These are phyloP conservation scores for Chalciporus chontae DNA, from an alignment of 768 basidiomycete species.

Conservation along the genomic window DNA sequence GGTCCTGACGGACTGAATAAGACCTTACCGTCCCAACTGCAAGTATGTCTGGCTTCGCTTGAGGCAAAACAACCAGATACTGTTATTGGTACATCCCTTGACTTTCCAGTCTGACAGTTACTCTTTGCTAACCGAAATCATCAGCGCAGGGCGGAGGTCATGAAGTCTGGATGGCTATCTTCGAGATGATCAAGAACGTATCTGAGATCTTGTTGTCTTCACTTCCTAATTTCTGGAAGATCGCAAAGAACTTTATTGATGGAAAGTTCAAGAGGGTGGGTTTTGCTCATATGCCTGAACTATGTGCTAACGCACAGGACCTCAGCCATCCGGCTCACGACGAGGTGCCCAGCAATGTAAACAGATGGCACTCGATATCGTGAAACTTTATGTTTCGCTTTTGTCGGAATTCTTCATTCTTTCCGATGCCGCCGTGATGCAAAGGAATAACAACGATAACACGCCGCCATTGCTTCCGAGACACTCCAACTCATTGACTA, in stretches of 20 bases:
- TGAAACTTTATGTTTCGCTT: conserved; percentile 80
- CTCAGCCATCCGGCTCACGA: conserved; percentile 45
- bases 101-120: background rate
- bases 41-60: conserved; percentile 53
- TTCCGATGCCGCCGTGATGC: conserved; percentile 72
- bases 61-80: conserved; percentile 63
- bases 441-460: conserved; percentile 37
- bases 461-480: conserved; percentile 59
- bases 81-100: conserved; percentile 47
- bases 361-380: conserved; percentile 83
- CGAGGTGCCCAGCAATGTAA: conserved; percentile 82
- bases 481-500: conserved; percentile 79
- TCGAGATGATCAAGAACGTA: conserved; percentile 78
- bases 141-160: conserved; percentile 69
- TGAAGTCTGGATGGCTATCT: conserved; percentile 77
- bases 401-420: conserved; percentile 84
- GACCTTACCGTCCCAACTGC: conserved; percentile 56
- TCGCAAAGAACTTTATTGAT: conserved; percentile 86
- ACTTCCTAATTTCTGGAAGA: conserved; percentile 92
- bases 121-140: background rate
- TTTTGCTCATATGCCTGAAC: background rate
- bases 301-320: conserved; percentile 1
- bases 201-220: conserved; percentile 82
- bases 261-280: conserved; percentile 88
- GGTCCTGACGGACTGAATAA: conserved; percentile 38